Percentiles rank a stretch among this genome's conserved stretches.
phyloP scores from a whole-genome alignment of 805 yeast species.

The Saccharomyces paradoxus region DNA sequence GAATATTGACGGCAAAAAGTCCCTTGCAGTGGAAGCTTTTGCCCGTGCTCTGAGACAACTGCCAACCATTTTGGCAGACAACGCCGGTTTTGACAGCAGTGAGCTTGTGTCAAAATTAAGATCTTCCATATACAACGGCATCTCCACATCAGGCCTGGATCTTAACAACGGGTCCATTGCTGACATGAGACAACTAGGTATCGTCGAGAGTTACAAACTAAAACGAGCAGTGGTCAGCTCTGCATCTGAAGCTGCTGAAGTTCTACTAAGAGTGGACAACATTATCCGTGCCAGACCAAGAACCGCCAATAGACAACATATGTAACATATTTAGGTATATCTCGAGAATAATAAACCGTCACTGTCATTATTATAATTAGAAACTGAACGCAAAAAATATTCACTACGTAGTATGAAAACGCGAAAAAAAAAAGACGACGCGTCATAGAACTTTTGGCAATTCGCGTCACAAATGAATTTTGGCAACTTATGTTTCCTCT shows the following conservation, averaged over 20 bases:
- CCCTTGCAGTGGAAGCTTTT: conserved; percentile 89
- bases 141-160: conserved; percentile 86
- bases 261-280: conserved; percentile 89
- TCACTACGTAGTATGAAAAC: background rate
- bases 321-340: conserved; percentile 15
- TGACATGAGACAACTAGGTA: conserved; percentile 90
- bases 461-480: background rate
- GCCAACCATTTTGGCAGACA: conserved; percentile 92
- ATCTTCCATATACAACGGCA: conserved; percentile 78
- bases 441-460: background rate
- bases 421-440: background rate
- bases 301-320: conserved; percentile 75
- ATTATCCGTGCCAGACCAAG: conserved; percentile 95
- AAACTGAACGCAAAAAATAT: background rate
- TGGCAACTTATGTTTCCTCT: background rate
- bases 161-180: conserved; percentile 76
- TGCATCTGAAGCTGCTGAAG: conserved; percentile 98
- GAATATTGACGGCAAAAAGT: conserved; percentile 84
- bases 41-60: conserved; percentile 90
- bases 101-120: conserved; percentile 86
- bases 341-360: background rate
- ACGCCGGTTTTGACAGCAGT: conserved; percentile 92
- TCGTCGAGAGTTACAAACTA: conserved; percentile 86
- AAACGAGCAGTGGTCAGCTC: conserved; percentile 89
- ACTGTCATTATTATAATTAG: background rate